A percentile compares a stretch with the other conserved stretches of the same genome.
phyloP scores from a whole-genome alignment of 345 rosid species.

The Cardiospermum halicacabum region DNA sequence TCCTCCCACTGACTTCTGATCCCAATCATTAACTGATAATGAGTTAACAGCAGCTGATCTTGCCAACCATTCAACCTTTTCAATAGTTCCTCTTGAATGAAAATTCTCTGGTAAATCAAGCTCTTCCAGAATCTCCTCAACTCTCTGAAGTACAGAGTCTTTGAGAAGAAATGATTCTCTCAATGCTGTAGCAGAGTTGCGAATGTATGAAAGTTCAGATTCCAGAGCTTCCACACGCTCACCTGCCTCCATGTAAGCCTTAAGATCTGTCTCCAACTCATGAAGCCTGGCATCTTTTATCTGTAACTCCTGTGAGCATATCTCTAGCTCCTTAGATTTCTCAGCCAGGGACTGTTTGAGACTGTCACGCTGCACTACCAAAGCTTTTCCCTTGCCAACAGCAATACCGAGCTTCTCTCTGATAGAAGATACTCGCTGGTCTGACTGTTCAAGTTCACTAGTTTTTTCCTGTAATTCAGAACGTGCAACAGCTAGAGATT shows the following conservation, averaged over 20 bases:
- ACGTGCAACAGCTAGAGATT: conserved; percentile 37
- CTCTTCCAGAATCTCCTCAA: conserved; percentile 92
- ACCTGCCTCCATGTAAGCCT: conserved; percentile 76
- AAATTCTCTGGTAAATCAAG: conserved; percentile 88
- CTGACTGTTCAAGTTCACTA: conserved; percentile 75
- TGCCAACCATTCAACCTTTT: conserved; percentile 92
- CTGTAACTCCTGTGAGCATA: conserved; percentile 65
- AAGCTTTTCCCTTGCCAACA: conserved; percentile 91
- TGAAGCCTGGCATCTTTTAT: conserved; percentile 61
- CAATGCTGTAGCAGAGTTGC: conserved; percentile 88
- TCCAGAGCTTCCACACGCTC: conserved; percentile 93
- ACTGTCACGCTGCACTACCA: conserved; percentile 79
- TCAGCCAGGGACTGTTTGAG: conserved; percentile 69
- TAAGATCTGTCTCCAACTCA: conserved; percentile 70
- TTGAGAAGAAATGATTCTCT: conserved; percentile 95
- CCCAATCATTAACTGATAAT: conserved; percentile 61
- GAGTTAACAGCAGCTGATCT: conserved; percentile 59
- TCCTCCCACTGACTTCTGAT: conserved; percentile 68
- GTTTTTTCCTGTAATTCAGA: conserved; percentile 55
- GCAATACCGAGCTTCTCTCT: conserved; percentile 98
- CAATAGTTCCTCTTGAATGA: conserved; percentile 79
- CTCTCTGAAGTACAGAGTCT: conserved; percentile 88
- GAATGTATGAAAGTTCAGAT: conserved; percentile 96
- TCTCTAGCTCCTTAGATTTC: conserved; percentile 70
- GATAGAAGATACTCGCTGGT: conserved; percentile 69